Conservation (phyloP, 495 filamentous ascomycete genomes). For the Penicillium flavigenum region DNA sequence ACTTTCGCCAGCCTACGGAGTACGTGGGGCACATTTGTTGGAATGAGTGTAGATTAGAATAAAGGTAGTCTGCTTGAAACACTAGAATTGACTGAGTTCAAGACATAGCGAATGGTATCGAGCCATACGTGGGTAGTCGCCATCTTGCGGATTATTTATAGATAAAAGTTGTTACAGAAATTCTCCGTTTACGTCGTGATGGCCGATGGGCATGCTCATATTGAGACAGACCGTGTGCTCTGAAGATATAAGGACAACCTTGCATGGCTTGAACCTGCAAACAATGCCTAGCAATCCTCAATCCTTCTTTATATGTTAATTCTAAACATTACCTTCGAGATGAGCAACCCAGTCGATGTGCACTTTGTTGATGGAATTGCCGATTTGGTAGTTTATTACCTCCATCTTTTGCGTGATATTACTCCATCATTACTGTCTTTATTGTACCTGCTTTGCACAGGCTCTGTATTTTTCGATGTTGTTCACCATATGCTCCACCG, state of each 20-base stretch:
- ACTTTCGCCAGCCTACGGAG: too few species aligned
- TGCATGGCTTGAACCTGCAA: too few species aligned
- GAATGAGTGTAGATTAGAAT: too few species aligned
- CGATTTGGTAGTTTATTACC: too few species aligned
- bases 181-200: neutral
- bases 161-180: neutral
- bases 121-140: neutral
- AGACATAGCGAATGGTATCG: neutral
- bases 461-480: slow-evolving; percentile 25
- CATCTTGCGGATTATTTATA: neutral
- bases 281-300: too few species aligned
- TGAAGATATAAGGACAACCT: too few species aligned
- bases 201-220: neutral
- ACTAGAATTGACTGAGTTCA: neutral
- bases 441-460: slow-evolving; percentile 5
- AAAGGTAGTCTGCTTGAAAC: neutral
- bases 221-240: neutral
- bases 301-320: too few species aligned
- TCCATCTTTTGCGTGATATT: too few species aligned
- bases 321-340: too few species aligned
- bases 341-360: too few species aligned
- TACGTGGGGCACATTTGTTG: neutral
- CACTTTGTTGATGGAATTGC: too few species aligned
- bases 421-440: slow-evolving; percentile 7
- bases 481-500: slow-evolving; percentile 20